phyloP scores from a whole-genome alignment of 257 asterid genomes.

The Solanum neorickii region DNA sequence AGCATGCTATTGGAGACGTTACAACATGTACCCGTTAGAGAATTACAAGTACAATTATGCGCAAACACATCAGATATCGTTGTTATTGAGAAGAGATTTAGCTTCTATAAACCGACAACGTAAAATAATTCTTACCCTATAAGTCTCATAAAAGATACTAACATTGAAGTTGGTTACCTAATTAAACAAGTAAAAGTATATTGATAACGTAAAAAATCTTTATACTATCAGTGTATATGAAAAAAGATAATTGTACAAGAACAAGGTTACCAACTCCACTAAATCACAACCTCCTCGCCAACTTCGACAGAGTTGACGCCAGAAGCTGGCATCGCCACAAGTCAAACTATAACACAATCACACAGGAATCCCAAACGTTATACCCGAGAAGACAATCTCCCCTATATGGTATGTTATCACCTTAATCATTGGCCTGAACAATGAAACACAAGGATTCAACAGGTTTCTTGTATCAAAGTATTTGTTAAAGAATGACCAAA shows the following conservation, averaged over 20 bases:
- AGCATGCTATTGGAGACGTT: not conserved
- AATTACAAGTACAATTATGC: not conserved
- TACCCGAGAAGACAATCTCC: not conserved
- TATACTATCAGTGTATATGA: not conserved
- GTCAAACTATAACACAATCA: not conserved
- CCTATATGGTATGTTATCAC: not conserved
- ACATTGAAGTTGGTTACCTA: not conserved
- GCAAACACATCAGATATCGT: not conserved
- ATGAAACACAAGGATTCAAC: not conserved
- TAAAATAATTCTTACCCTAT: not conserved
- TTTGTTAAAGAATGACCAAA: not conserved
- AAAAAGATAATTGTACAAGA: not conserved
- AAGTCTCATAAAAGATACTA: not conserved
- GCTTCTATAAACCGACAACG: not conserved
- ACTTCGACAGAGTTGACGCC: not conserved
- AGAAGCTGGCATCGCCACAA: not conserved
- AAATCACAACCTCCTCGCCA: not conserved
- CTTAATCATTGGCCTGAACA: not conserved
- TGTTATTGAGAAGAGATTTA: not conserved
- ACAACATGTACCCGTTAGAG: too few species aligned
- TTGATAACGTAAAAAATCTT: not conserved
- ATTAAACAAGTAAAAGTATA: not conserved
- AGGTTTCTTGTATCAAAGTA: not conserved
- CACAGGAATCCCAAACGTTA: too few species aligned
- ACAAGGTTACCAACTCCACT: not conserved